phyloP scores from a whole-genome alignment of 305 asterid genomes.

The Rubia peregrina region DNA sequence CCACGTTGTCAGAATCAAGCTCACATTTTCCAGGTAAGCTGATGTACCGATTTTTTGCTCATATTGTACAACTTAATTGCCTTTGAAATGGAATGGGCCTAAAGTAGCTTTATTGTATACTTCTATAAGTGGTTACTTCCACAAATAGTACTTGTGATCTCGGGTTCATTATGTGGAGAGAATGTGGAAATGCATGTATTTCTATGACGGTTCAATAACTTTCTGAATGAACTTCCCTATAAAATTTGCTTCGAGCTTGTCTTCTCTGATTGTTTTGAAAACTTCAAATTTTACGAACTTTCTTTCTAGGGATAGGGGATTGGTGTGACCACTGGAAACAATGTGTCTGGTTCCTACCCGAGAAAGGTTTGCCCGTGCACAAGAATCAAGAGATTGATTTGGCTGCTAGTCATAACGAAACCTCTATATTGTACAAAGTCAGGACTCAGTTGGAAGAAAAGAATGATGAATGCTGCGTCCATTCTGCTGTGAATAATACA shows the following conservation, averaged over 20 bases:
- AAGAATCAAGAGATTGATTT: slow-evolving; percentile 54
- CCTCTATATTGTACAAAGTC: slow-evolving; percentile 51
- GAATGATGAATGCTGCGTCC: slow-evolving; percentile 27
- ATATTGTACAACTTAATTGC: neutral
- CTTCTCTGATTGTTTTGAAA: neutral
- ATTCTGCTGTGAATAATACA: slow-evolving; percentile 32
- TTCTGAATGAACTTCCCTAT: neutral
- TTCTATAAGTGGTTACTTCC: neutral
- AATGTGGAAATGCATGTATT: slow-evolving; percentile 2
- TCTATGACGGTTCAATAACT: neutral
- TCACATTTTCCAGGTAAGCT: slow-evolving; percentile 41
- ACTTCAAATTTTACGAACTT: neutral
- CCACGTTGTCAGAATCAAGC: slow-evolving; percentile 28
- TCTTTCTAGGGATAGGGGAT: slow-evolving; percentile 41
- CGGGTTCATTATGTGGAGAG: neutral
- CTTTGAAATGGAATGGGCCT: neutral
- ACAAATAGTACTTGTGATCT: neutral
- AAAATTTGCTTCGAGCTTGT: neutral
- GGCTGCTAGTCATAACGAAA: slow-evolving; percentile 57
- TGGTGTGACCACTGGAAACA: slow-evolving; percentile 99
- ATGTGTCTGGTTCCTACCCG: slow-evolving; percentile 72
- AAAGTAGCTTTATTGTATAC: neutral
- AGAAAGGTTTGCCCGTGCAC: slow-evolving; percentile 41
- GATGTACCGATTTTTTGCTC: slow-evolving; percentile 8
- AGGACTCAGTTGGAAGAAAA: slow-evolving; percentile 26